A percentile compares a stretch with the other conserved stretches of the same genome.
Evolutionary conservation across 805 yeast species (phyloP).

Genomic region (Cyberlindnera veronae): DNA sequence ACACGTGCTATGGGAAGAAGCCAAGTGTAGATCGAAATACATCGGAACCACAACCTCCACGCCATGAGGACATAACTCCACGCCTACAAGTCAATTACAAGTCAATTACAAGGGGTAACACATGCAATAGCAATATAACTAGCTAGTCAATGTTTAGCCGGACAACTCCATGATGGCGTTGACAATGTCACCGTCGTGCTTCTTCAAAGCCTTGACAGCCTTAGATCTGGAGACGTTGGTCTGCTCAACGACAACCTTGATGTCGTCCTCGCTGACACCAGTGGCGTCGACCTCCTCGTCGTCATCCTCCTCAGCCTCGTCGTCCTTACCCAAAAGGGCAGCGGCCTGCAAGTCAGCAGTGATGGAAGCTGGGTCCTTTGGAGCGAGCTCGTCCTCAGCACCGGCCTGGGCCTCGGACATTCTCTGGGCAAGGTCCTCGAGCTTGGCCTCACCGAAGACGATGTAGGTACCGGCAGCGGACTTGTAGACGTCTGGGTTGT

Average conservation of each 20-base stretch:
- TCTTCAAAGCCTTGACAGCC: conserved; percentile 88
- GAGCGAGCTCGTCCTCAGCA: conserved; percentile 54
- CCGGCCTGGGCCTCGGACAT: conserved; percentile 76
- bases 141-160: conserved; percentile 10
- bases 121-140: too few relatives aligned
- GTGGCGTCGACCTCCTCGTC: conserved; percentile 79
- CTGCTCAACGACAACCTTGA: conserved; percentile 86
- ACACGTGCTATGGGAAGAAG: too few relatives aligned
- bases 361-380: conserved; percentile 73
- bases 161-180: conserved; percentile 88
- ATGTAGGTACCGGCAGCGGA: conserved; percentile 91
- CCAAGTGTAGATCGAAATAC: too few relatives aligned
- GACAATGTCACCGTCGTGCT: conserved; percentile 90
- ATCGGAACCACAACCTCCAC: too few relatives aligned
- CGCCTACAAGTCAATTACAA: background rate
- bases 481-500: conserved; percentile 91
- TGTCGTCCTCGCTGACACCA: conserved; percentile 79
- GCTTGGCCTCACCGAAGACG: conserved; percentile 97
- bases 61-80: too few relatives aligned
- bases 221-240: conserved; percentile 83
- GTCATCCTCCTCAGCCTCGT: conserved; percentile 44
- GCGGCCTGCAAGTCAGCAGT: conserved; percentile 79
- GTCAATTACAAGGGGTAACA: background rate
- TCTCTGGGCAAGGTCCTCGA: conserved; percentile 89
- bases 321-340: conserved; percentile 45